phyloP scores from a whole-genome alignment of 768 basidiomycete genomes.

The Hericium alpestre region DNA sequence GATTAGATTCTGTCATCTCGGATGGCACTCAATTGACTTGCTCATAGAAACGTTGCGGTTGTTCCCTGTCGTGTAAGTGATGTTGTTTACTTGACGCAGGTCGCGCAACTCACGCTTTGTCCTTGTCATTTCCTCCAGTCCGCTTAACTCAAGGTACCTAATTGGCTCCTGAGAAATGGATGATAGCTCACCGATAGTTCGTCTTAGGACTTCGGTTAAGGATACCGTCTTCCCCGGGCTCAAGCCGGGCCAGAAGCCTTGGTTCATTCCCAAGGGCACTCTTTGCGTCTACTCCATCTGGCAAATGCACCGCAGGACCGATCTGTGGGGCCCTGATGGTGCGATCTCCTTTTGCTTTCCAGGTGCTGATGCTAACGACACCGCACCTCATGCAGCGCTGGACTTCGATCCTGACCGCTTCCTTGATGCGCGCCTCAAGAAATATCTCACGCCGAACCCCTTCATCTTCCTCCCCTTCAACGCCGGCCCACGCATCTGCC shows the following conservation, averaged over 20 bases:
- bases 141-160: neutral
- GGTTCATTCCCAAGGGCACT: neutral
- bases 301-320: constrained; percentile 28
- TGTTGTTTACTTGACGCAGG: neutral
- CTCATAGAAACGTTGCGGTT: neutral
- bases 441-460: constrained; percentile 45
- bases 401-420: constrained; percentile 60
- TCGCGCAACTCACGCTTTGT: too few species aligned
- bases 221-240: neutral
- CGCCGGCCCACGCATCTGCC: constrained; percentile 53
- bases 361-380: neutral
- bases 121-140: neutral
- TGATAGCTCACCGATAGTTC: neutral
- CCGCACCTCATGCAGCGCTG: constrained; percentile 30
- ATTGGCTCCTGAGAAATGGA: neutral
- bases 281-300: constrained; percentile 11
- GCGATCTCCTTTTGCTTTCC: neutral
- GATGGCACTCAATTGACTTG: too few species aligned
- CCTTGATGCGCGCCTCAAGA: constrained; percentile 44
- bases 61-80: neutral
- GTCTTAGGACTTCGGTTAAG: neutral
- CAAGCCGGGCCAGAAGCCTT: neutral
- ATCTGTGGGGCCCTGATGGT: constrained; percentile 48
- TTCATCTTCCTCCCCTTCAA: constrained; percentile 64
- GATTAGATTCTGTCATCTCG: neutral